phyloP scores from a whole-genome alignment of 768 basidiomycete genomes.

The Tulasnella sp. region DNA sequence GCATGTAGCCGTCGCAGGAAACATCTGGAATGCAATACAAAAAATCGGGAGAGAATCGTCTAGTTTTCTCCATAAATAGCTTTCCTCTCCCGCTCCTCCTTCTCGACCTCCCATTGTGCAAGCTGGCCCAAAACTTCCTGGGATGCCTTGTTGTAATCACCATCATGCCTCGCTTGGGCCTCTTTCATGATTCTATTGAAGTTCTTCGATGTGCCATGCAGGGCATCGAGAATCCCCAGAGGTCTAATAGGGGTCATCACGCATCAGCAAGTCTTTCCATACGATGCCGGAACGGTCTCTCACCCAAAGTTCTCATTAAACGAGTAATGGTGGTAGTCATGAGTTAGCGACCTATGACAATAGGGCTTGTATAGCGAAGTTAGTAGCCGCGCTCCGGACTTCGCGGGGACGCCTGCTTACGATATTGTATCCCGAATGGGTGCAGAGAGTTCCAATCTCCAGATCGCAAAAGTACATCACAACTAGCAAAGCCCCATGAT shows the following conservation, averaged over 20 bases:
- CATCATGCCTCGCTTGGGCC: slow-evolving; percentile 15
- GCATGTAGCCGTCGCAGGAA: no score
- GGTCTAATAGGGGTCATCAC: slow-evolving; percentile 7
- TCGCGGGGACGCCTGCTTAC: neutral
- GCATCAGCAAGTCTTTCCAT: neutral
- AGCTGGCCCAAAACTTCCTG: neutral
- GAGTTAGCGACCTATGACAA: neutral
- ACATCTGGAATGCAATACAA: no score
- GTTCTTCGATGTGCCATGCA: slow-evolving; percentile 22
- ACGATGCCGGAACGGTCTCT: neutral
- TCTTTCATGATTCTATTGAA: slow-evolving; percentile 18
- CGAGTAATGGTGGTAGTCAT: slow-evolving; percentile 21
- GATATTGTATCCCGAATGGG: slow-evolving; percentile 26
- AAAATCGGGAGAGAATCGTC: neutral
- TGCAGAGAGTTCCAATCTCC: slow-evolving; percentile 2
- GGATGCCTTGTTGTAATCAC: slow-evolving; percentile 16
- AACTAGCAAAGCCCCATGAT: neutral
- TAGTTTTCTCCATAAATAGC: slow-evolving; percentile 2
- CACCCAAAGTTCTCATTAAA: slow-evolving; percentile 25
- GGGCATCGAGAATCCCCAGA: slow-evolving; percentile 15
- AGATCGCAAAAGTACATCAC: slow-evolving; percentile 24
- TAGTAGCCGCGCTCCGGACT: neutral
- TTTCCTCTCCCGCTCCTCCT: slow-evolving; percentile 3
- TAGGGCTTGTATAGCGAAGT: slow-evolving; percentile 13
- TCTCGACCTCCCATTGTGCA: slow-evolving; percentile 23